Conservation (phyloP, 164 flowering plant genomes). For the Chimonanthus salicifolius region DNA sequence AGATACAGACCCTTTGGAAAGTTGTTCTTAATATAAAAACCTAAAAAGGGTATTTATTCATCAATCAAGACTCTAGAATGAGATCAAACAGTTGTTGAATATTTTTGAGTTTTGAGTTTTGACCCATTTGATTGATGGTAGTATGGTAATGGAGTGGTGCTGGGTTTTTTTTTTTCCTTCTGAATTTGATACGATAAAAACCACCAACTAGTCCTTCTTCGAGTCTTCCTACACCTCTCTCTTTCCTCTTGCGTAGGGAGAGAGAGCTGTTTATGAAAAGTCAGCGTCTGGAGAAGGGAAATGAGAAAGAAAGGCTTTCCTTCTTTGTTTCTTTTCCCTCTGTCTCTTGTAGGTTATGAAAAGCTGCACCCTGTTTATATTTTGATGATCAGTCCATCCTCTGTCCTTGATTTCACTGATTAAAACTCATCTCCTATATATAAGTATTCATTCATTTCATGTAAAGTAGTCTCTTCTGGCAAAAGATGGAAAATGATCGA, state of each 20-base stretch:
- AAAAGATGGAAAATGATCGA: constrained; percentile 54
- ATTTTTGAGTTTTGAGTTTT: constrained; percentile 2
- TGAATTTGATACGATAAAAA: constrained; percentile 10
- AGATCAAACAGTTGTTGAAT: constrained; percentile 15
- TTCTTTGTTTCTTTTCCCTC: constrained; percentile 22
- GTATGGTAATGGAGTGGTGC: too few relatives aligned
- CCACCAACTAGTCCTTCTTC: constrained; percentile 11
- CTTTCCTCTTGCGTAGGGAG: constrained; percentile 22
- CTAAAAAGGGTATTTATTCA: too few relatives aligned
- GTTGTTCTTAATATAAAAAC: too few relatives aligned
- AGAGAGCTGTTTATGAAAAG: constrained; percentile 42
- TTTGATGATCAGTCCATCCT: not conserved
- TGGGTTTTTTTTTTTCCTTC: too few relatives aligned
- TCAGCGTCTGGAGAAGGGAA: constrained; percentile 41
- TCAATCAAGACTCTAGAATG: not conserved
- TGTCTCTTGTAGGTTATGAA: constrained; percentile 6
- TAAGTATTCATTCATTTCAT: not conserved
- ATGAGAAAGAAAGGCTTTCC: constrained; percentile 10
- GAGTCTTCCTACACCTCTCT: constrained; percentile 12
- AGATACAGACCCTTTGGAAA: not conserved
- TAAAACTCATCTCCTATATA: constrained; percentile 5
- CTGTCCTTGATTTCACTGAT: constrained; percentile 4
- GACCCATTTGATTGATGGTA: constrained; percentile 18
- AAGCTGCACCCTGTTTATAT: constrained; percentile 10
- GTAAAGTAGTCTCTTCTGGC: constrained; percentile 26